A percentile compares a stretch with the other conserved stretches of the same genome.
phyloP scores from a whole-genome alignment of 352 stramenopile genomes.

The Phytophthora parvispora region DNA sequence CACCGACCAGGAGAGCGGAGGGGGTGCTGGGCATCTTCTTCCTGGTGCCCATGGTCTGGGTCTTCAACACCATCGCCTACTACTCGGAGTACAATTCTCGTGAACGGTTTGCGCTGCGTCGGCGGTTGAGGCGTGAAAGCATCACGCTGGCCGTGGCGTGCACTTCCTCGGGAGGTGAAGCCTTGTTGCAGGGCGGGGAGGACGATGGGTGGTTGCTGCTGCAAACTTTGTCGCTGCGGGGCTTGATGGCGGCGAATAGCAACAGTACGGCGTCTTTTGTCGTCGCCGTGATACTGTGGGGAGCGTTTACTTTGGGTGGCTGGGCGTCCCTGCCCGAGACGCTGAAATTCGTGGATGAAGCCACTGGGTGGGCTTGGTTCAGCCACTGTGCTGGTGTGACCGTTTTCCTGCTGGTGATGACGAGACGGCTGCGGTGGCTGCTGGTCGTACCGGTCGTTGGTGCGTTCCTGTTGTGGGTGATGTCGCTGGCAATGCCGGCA shows the following conservation, averaged over 20 bases:
- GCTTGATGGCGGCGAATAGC: constrained; percentile 40
- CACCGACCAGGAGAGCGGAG: constrained; percentile 51
- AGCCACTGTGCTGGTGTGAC: constrained; percentile 85
- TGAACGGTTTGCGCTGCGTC: constrained; percentile 80
- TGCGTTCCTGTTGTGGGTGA: constrained; percentile 78
- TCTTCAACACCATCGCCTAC: constrained; percentile 90
- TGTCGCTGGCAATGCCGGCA: constrained; percentile 80
- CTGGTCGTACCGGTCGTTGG: constrained; percentile 76
- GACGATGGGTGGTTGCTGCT: constrained; percentile 42
- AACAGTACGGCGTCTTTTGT: constrained; percentile 70
- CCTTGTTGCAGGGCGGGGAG: constrained; percentile 33
- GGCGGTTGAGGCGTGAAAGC: constrained; percentile 76
- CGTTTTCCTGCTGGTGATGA: constrained; percentile 84
- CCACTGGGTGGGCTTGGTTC: constrained; percentile 89
- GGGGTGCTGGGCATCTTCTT: constrained; percentile 76
- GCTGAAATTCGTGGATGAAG: constrained; percentile 88
- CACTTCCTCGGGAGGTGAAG: constrained; percentile 46
- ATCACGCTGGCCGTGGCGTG: constrained; percentile 81
- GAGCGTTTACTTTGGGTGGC: constrained; percentile 73
- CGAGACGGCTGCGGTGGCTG: constrained; percentile 74
- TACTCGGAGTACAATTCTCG: constrained; percentile 89
- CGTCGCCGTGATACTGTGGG: constrained; percentile 78
- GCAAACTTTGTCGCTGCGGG: constrained; percentile 37
- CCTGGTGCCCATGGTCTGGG: constrained; percentile 75
- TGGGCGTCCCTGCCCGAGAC: constrained; percentile 84